phyloP scores from a whole-genome alignment of 305 asterid genomes.

The Withania somnifera region DNA sequence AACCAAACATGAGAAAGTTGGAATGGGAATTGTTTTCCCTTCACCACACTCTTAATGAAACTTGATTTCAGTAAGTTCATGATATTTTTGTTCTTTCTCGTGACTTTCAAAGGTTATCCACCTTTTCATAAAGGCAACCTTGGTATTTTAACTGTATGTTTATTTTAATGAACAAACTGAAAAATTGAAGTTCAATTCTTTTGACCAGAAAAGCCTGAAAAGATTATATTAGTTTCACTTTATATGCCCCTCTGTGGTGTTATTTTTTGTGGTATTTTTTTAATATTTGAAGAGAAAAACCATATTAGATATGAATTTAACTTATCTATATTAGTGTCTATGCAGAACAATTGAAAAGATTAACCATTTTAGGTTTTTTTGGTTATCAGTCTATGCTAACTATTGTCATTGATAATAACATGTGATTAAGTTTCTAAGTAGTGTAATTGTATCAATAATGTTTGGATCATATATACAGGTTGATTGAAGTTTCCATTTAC shows the following conservation, averaged over 20 bases:
- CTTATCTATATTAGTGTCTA: background rate
- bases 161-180: too few species aligned
- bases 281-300: background rate
- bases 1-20: too few species aligned
- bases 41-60: too few species aligned
- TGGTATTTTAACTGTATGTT: background rate
- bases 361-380: background rate
- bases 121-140: background rate
- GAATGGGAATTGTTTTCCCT: too few species aligned
- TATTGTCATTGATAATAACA: background rate
- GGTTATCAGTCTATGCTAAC: background rate
- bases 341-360: background rate
- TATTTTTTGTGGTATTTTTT: background rate
- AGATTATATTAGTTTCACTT: background rate
- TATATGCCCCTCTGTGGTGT: background rate
- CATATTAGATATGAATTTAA: background rate
- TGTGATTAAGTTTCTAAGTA: background rate
- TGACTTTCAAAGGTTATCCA: background rate
- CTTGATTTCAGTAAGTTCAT: background rate
- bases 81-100: background rate
- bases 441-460: background rate
- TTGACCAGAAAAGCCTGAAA: background rate
- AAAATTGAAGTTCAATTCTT: background rate
- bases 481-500: background rate
- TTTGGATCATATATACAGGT: background rate